Percentiles rank a stretch among this genome's conserved stretches.
These are phyloP conservation scores for California macrophylla DNA, from an alignment of 441 rosid genomes.

Conservation along the genomic window DNA sequence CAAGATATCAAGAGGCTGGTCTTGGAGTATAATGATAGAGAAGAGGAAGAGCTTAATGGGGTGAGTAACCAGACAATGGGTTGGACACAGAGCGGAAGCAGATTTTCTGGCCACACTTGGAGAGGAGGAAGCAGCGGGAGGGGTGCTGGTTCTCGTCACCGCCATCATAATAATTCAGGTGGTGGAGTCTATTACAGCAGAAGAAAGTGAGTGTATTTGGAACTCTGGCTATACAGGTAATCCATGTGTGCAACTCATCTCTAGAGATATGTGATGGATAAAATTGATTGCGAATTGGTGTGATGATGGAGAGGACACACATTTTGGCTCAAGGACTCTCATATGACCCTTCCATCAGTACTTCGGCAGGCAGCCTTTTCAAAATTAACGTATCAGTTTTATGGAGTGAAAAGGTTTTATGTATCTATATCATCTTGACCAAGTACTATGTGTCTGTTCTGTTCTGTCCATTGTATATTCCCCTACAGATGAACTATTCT, in stretches of 20 bases:
- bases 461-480: not conserved
- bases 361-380: not conserved
- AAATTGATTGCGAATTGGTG: not conserved
- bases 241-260: not conserved
- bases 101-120: conserved; percentile 40
- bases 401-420: not conserved
- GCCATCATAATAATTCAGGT: conserved; percentile 61
- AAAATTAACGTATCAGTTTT: not conserved
- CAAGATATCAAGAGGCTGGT: conserved; percentile 95
- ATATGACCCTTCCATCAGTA: not conserved
- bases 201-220: conserved; percentile 36
- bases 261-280: not conserved
- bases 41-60: conserved; percentile 85
- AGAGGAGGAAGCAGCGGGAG: conserved; percentile 48
- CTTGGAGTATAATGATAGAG: conserved; percentile 88
- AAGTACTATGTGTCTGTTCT: not conserved
- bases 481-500: not conserved
- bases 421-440: not conserved
- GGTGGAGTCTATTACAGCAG: conserved; percentile 59
- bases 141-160: conserved; percentile 51
- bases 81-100: conserved; percentile 62
- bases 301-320: not conserved
- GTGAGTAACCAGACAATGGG: conserved; percentile 58
- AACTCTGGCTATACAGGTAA: not conserved
- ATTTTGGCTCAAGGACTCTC: conserved; percentile 2